phyloP scores from a whole-genome alignment of 352 stramenopile species.

The Globisporangium spinosum region DNA sequence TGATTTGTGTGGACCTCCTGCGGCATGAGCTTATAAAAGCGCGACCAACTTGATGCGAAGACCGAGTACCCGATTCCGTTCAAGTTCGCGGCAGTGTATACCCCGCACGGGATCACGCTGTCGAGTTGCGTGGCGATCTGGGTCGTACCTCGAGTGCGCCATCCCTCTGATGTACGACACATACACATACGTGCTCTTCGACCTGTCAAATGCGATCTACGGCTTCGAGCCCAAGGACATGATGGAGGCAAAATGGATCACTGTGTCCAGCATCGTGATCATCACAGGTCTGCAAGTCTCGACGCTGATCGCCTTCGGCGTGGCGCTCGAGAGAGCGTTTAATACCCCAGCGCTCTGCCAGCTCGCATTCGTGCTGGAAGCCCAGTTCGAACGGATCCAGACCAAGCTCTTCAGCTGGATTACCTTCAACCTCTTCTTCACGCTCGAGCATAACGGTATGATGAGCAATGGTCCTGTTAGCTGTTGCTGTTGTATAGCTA shows the following conservation, averaged over 20 bases:
- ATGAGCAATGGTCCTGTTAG: too few relatives aligned
- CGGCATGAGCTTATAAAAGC: too few relatives aligned
- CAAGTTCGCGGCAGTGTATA: neutral
- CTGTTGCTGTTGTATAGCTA: too few relatives aligned
- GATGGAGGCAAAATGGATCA: neutral
- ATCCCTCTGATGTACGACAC: slow-evolving; percentile 15
- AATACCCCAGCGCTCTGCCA: slow-evolving; percentile 25
- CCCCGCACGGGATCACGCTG: neutral
- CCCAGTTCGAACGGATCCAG: slow-evolving; percentile 21
- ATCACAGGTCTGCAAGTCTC: slow-evolving; percentile 12
- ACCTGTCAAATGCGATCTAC: slow-evolving; percentile 27
- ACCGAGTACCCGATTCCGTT: neutral
- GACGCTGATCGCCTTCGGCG: slow-evolving; percentile 17
- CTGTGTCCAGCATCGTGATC: too few relatives aligned
- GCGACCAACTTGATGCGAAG: too few relatives aligned
- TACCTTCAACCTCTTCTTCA: slow-evolving; percentile 27
- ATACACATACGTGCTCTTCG: slow-evolving; percentile 20
- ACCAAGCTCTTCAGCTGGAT: slow-evolving; percentile 27
- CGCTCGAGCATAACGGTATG: slow-evolving; percentile 20
- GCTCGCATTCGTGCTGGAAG: slow-evolving; percentile 45
- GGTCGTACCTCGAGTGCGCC: slow-evolving; percentile 20
- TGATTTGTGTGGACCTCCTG: too few relatives aligned
- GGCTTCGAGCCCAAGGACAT: slow-evolving; percentile 18
- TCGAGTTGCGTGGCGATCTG: too few relatives aligned
- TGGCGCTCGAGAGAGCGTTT: slow-evolving; percentile 21